A percentile compares a stretch with the other conserved stretches of the same genome.
Evolutionary conservation across 306 rosid species (phyloP).

Genomic region (Prunus armeniaca): DNA sequence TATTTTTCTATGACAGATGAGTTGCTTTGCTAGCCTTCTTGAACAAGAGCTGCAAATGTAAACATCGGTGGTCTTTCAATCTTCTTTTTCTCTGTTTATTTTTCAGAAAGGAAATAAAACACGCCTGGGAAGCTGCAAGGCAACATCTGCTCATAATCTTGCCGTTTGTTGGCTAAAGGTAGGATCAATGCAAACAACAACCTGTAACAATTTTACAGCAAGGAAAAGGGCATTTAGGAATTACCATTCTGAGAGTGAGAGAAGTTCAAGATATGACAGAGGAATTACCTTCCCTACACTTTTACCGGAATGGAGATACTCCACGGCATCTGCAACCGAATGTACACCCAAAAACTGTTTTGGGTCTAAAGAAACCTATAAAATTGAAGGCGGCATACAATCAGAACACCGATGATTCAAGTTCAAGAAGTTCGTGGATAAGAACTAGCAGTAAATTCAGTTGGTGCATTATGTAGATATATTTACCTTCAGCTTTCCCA

Average conservation of each 20-base stretch:
- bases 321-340: constrained; percentile 85
- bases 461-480: neutral
- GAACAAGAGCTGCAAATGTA: neutral
- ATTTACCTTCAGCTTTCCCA: constrained; percentile 76
- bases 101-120: neutral
- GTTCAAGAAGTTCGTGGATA: neutral
- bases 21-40: neutral
- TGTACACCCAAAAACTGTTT: constrained; percentile 67
- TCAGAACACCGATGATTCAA: neutral
- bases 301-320: constrained; percentile 92
- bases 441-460: neutral
- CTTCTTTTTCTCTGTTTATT: neutral
- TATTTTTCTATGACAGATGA: neutral
- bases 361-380: constrained; percentile 74
- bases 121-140: neutral
- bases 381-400: constrained; percentile 7
- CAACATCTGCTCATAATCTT: constrained; percentile 48
- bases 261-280: neutral
- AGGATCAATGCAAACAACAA: constrained; percentile 83
- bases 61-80: neutral
- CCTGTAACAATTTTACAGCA: constrained; percentile 43
- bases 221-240: neutral
- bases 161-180: constrained; percentile 52
- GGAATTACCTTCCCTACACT: constrained; percentile 90
- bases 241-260: neutral